A percentile compares a stretch with the other conserved stretches of the same genome.
phyloP scores from a whole-genome alignment of 1,284 basidiomycete species.

The Uromyces viciae-fabae region DNA sequence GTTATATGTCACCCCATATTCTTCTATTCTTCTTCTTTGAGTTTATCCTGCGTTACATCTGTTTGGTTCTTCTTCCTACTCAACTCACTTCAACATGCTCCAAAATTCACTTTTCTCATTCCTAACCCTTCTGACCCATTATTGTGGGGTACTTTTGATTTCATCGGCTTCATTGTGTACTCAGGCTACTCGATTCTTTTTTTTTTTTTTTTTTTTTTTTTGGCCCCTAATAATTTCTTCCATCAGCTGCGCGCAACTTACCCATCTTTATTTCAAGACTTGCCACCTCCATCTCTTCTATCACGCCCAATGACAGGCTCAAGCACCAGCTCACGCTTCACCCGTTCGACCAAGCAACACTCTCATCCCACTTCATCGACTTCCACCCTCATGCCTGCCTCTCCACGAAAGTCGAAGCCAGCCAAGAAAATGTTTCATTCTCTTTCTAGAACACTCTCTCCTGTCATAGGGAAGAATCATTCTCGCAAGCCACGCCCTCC shows the following conservation, averaged over 20 bases:
- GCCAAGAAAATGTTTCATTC: conserved; percentile 26
- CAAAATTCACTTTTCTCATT: too few species aligned
- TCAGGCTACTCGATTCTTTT: not conserved
- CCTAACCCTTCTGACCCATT: too few species aligned
- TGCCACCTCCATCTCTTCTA: conserved; percentile 19
- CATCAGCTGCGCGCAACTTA: conserved; percentile 22
- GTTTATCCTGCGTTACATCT: too few species aligned
- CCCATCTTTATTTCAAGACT: conserved; percentile 5
- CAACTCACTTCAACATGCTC: too few species aligned
- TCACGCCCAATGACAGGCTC: not conserved
- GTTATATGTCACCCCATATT: too few species aligned
- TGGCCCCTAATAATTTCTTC: not conserved
- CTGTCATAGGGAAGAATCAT: not conserved
- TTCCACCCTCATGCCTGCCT: not conserved
- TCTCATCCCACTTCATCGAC: not conserved
- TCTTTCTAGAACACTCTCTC: conserved; percentile 34
- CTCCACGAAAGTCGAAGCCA: conserved; percentile 14
- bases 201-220: not conserved
- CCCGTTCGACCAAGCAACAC: not conserved
- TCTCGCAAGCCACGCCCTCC: not conserved
- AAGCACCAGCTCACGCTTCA: not conserved
- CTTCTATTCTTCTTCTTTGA: too few species aligned
- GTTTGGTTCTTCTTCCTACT: too few species aligned
- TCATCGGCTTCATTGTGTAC: too few species aligned
- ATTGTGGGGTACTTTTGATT: too few species aligned